These are phyloP conservation scores for Mycena latifolia DNA, from an alignment of 768 basidiomycete species.

Conservation along the genomic window DNA sequence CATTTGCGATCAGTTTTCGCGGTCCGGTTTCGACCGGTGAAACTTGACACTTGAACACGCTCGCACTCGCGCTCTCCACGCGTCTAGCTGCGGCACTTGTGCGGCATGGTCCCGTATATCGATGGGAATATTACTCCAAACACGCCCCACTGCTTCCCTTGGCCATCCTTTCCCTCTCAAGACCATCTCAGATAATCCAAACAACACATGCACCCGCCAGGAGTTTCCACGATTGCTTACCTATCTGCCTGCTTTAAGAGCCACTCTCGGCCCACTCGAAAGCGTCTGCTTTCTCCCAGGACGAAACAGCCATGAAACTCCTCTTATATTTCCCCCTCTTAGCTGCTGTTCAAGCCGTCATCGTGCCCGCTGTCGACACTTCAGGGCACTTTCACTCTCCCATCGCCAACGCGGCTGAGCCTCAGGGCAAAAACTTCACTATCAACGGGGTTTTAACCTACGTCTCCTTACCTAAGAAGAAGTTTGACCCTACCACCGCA, in stretches of 20 bases:
- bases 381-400: slow-evolving; percentile 3
- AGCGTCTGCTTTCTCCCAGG: neutral
- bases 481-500: slow-evolving; percentile 26
- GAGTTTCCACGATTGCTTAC: too few relatives aligned
- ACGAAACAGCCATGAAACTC: slow-evolving; percentile 2
- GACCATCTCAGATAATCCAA: too few relatives aligned
- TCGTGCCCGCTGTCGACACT: slow-evolving; percentile 13
- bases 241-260: neutral
- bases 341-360: slow-evolving; percentile 10
- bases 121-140: too few relatives aligned
- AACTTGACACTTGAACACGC: too few relatives aligned
- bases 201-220: too few relatives aligned
- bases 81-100: too few relatives aligned
- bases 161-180: too few relatives aligned
- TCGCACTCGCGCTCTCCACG: too few relatives aligned
- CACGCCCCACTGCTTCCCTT: too few relatives aligned
- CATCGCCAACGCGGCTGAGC: slow-evolving; percentile 3
- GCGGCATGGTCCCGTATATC: too few relatives aligned
- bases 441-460: slow-evolving; percentile 36
- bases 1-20: too few relatives aligned
- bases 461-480: slow-evolving; percentile 28
- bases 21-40: too few relatives aligned
- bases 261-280: neutral
- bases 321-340: slow-evolving; percentile 6
- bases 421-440: slow-evolving; percentile 32